Evolutionary conservation across 2,329 filamentous ascomycete species (phyloP).

Genomic region (Cladophialophora chaetospira): DNA sequence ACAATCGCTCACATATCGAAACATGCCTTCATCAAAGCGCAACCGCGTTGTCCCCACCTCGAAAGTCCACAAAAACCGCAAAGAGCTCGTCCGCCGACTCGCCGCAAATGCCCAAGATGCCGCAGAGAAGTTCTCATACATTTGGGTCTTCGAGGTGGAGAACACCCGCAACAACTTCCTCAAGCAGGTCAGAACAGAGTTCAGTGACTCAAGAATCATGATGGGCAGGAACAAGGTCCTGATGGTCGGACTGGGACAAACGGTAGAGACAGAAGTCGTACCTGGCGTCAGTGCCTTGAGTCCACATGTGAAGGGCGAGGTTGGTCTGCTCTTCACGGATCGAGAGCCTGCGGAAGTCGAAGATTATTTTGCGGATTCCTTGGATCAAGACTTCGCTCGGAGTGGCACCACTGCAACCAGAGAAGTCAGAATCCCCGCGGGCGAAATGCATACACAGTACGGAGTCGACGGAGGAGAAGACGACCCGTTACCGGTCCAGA

Average conservation of each 20-base stretch:
- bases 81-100: conserved; percentile 82
- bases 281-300: conserved; percentile 72
- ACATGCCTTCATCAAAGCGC: conserved; percentile 96
- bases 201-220: conserved; percentile 66
- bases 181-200: conserved; percentile 42
- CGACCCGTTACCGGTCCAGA: conserved; percentile 79
- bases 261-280: conserved; percentile 75
- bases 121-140: conserved; percentile 81
- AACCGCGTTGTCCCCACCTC: conserved; percentile 85
- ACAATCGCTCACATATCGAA: too few species aligned
- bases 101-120: conserved; percentile 86
- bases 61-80: conserved; percentile 84
- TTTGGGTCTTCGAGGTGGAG: conserved; percentile 90
- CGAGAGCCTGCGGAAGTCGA: conserved; percentile 67
- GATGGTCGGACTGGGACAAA: conserved; percentile 86
- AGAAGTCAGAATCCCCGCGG: conserved; percentile 77
- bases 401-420: conserved; percentile 76
- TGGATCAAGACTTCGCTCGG: conserved; percentile 85
- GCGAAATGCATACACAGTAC: conserved; percentile 71
- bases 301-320: conserved; percentile 73
- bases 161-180: conserved; percentile 93
- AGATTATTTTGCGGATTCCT: conserved; percentile 71
- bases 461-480: conserved; percentile 68
- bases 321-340: conserved; percentile 89
- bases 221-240: conserved; percentile 99